A percentile compares a stretch with the other conserved stretches of the same genome.
phyloP scores from a whole-genome alignment of 176 grass and related monocot genomes.

The Triticum aestivum region DNA sequence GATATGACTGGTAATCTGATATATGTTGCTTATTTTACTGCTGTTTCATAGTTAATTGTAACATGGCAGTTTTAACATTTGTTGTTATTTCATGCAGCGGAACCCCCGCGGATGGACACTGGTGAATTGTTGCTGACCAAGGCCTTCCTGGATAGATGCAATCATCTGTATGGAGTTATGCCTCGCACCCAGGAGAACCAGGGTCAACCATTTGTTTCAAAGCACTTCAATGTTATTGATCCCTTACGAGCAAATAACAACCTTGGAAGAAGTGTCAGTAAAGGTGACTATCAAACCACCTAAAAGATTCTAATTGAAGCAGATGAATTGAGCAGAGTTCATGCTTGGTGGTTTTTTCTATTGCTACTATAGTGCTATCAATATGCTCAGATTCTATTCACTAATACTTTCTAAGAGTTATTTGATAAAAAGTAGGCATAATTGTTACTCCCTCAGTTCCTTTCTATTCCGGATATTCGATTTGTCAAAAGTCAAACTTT shows the following conservation, averaged over 20 bases:
- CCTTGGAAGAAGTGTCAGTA: constrained; percentile 92
- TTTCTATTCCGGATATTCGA: too few relatives aligned
- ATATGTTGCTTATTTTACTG: constrained; percentile 15
- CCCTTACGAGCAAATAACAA: constrained; percentile 90
- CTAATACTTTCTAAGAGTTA: neutral
- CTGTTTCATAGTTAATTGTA: constrained; percentile 11
- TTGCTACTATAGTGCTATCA: neutral
- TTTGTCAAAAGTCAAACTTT: too few relatives aligned
- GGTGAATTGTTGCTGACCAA: constrained; percentile 65
- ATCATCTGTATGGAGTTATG: constrained; percentile 42
- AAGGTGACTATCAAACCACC: constrained; percentile 52
- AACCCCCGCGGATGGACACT: constrained; percentile 66
- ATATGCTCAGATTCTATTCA: neutral
- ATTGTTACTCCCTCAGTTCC: neutral
- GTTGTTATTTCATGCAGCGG: constrained; percentile 56
- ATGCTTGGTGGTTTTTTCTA: neutral
- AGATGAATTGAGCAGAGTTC: constrained; percentile 13
- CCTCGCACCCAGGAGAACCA: constrained; percentile 62
- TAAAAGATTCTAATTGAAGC: constrained; percentile 12
- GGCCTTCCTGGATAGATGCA: constrained; percentile 67
- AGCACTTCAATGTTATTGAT: constrained; percentile 96
- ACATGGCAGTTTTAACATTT: constrained; percentile 8
- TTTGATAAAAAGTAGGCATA: neutral
- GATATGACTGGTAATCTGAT: constrained; percentile 72
- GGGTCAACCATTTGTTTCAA: constrained; percentile 76